A percentile compares a stretch with the other conserved stretches of the same genome.
Evolutionary conservation across 1,139 yeast species (phyloP).

Genomic region (Entelexis paramagnoliae): DNA sequence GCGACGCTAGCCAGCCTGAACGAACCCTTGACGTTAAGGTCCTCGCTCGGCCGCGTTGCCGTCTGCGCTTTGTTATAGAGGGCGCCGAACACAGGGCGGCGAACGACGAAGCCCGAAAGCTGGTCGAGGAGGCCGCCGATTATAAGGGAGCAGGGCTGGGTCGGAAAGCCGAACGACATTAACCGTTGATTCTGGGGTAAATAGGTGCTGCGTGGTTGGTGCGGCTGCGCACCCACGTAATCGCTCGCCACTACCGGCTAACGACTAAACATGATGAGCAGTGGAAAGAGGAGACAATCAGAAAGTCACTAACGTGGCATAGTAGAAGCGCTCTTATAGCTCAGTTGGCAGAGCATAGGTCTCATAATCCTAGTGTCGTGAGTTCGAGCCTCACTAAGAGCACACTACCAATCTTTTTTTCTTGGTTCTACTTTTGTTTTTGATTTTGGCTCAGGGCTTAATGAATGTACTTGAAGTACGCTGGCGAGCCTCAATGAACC

Average conservation of each 20-base stretch:
- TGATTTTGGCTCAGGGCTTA: too few species aligned
- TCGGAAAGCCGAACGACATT: not conserved
- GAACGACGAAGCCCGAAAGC: slow-evolving; percentile 29
- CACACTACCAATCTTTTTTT: not conserved
- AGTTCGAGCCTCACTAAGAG: slow-evolving; percentile 20
- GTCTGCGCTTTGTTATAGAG: slow-evolving; percentile 33
- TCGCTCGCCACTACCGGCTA: not conserved
- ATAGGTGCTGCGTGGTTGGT: too few species aligned
- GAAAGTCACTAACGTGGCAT: slow-evolving; percentile 6
- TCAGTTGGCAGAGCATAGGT: slow-evolving; percentile 18
- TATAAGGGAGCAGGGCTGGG: not conserved
- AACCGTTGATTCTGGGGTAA: not conserved
- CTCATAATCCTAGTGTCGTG: slow-evolving; percentile 19
- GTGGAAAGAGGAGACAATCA: not conserved
- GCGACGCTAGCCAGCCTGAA: slow-evolving; percentile 30
- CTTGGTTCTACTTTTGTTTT: too few species aligned
- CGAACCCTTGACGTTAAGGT: not conserved
- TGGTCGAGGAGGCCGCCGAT: not conserved
- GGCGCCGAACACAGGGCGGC: slow-evolving; percentile 36
- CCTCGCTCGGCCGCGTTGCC: slow-evolving; percentile 29
- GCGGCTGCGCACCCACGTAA: not conserved
- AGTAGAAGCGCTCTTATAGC: slow-evolving; percentile 10
- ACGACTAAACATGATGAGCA: not conserved
- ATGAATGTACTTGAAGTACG: too few species aligned
- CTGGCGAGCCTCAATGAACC: too few species aligned